Evolutionary conservation across 2,329 filamentous ascomycete genomes (phyloP), one percentile per base, ranked within the genome.

Genomic region (Hypoxylon sp.): DNA sequence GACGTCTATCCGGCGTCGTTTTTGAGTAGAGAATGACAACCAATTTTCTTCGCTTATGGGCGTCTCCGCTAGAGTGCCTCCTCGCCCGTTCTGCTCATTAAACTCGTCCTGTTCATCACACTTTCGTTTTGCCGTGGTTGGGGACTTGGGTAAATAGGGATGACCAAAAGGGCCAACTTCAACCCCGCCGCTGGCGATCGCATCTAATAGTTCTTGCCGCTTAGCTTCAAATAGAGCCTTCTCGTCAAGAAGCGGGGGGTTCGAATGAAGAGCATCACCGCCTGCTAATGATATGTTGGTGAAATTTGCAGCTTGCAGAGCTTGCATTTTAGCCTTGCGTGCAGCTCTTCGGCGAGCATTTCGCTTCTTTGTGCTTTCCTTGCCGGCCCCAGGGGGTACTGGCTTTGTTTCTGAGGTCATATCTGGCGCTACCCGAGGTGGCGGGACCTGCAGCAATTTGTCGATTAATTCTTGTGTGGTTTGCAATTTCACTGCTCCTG

Each of bases 141-240:
- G 50, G 11, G 21, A 21, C 6, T 17, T 53, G n/a, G 60, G 51
- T 6, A 42, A 21, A 31, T 68, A 44, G 10, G 65, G 11, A 7
- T 72, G 57, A n/a, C 63, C 65, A 6, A 59, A 65, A 13, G 67
- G 68, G 54, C 64, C 77, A 24, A 87, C 73, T 62, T 89, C 85
- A 10, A 88, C 75, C 13, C 86, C 87, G 6, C 87, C 87, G 21
- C 79, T 78, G 46, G 81, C 81, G 31, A 90, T 79, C 52, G 84
- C 84, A 10, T 81, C 80, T 11, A 90, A 79, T 15, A 89, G 77
- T 46, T 84, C 81, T 69, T 85, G 80, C 65, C 85, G 83, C 65
- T 81, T 84, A 37, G 79, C 80, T 71, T 87, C 83, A 65, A 88
- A 85, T 29, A 85, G 82, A 6, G 79, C 75, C 39, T 79, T 74